Conservation (phyloP, 208 protist genomes). For the Leishmania tropica region DNA sequence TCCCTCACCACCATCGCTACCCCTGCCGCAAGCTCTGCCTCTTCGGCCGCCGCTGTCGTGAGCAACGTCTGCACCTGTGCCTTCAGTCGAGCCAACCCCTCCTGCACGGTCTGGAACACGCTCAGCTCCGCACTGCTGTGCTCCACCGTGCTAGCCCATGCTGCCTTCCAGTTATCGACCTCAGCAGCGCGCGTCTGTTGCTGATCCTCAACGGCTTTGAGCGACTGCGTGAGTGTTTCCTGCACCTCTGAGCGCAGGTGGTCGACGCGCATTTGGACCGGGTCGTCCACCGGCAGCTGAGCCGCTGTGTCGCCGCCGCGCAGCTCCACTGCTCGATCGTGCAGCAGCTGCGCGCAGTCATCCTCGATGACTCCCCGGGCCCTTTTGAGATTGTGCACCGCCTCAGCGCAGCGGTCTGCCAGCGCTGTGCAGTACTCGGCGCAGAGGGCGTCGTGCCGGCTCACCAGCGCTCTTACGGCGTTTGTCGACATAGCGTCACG, state of each 20-base stretch:
- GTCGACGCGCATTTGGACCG: conserved; percentile 26
- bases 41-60: conserved; percentile 45
- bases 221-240: conserved; percentile 17
- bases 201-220: conserved; percentile 36
- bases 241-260: conserved; percentile 24
- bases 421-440: conserved; percentile 48
- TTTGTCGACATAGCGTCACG: conserved; percentile 48
- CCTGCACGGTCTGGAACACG: conserved; percentile 60
- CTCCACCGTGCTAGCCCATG: conserved; percentile 34
- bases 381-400: conserved; percentile 25
- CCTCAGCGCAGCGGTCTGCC: conserved; percentile 35
- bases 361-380: conserved; percentile 27
- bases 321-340: conserved; percentile 28
- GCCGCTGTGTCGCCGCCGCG: conserved; percentile 14
- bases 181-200: conserved; percentile 46
- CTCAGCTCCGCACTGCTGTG: conserved; percentile 71
- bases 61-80: conserved; percentile 69
- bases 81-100: conserved; percentile 64
- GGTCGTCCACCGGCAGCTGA: conserved; percentile 21
- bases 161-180: conserved; percentile 34
- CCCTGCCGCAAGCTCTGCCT: conserved; percentile 46
- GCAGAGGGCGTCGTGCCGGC: conserved; percentile 46
- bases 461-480: conserved; percentile 53
- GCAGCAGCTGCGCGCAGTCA: conserved; percentile 30
- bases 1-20: conserved; percentile 26